These are phyloP conservation scores for Dothideomycetes sp. DNA, from an alignment of 2,329 filamentous ascomycete genomes.

Conservation along the genomic window DNA sequence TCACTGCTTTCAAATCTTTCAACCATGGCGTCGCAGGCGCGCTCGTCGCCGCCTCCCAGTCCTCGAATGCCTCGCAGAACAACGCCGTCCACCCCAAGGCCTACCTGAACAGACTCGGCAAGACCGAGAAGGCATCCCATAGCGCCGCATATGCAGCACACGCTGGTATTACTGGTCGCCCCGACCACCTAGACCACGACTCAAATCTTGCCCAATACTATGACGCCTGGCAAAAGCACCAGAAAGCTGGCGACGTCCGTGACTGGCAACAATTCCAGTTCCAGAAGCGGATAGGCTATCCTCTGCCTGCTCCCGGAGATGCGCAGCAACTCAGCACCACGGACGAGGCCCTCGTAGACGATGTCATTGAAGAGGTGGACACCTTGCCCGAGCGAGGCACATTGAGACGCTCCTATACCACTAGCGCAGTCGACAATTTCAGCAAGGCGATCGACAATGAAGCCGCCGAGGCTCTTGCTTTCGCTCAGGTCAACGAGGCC, in stretches of 20 bases:
- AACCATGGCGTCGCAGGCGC: slow-evolving; percentile 98
- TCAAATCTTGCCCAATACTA: slow-evolving; percentile 77
- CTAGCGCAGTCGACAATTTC: slow-evolving; percentile 49
- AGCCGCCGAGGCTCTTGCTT: slow-evolving; percentile 40
- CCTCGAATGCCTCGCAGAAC: slow-evolving; percentile 59
- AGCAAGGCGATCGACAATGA: slow-evolving; percentile 40
- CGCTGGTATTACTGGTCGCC: slow-evolving; percentile 22
- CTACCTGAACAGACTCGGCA: slow-evolving; percentile 34
- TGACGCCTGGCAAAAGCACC: slow-evolving; percentile 74
- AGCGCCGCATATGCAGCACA: slow-evolving; percentile 21
- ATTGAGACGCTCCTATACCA: slow-evolving; percentile 40
- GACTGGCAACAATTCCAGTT: slow-evolving; percentile 93
- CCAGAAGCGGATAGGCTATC: slow-evolving; percentile 81
- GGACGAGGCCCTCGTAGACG: slow-evolving; percentile 18
- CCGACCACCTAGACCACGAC: slow-evolving; percentile 26
- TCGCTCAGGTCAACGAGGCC: slow-evolving; percentile 77
- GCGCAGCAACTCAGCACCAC: slow-evolving; percentile 17
- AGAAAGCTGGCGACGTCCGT: slow-evolving; percentile 54
- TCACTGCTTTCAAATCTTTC: slow-evolving; percentile 59
- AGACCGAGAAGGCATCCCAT: slow-evolving; percentile 20
- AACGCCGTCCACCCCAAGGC: slow-evolving; percentile 44
- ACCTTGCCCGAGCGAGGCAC: slow-evolving; percentile 16
- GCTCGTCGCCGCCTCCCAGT: slow-evolving; percentile 88
- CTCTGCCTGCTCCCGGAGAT: slow-evolving; percentile 34
- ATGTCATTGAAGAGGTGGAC: slow-evolving; percentile 26